These are phyloP conservation scores for Sordariomycetes sp. DNA, from an alignment of 2,329 filamentous ascomycete genomes.

Conservation along the genomic window DNA sequence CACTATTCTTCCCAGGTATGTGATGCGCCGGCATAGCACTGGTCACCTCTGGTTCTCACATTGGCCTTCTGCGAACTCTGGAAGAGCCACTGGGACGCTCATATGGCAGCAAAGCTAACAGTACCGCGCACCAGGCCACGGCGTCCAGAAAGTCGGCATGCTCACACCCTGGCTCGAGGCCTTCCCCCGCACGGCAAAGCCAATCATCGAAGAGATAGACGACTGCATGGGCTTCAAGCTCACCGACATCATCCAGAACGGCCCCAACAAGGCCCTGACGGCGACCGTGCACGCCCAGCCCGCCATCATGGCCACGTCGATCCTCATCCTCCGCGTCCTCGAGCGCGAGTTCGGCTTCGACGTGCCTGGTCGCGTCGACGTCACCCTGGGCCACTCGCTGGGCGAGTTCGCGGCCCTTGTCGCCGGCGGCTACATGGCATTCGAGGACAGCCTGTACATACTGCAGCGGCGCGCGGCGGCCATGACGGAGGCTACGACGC, in stretches of 20 bases:
- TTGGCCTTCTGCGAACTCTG: not conserved
- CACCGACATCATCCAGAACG: slow-evolving; percentile 66
- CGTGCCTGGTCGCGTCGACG: slow-evolving; percentile 59
- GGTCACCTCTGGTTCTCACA: not conserved
- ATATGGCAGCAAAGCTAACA: not conserved
- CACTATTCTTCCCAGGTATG: slow-evolving; percentile 50
- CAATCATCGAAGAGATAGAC: slow-evolving; percentile 82
- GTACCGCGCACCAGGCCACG: slow-evolving; percentile 54
- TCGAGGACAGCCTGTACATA: slow-evolving; percentile 66
- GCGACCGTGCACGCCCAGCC: slow-evolving; percentile 83
- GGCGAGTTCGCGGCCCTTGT: slow-evolving; percentile 91
- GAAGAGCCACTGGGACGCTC: not conserved
- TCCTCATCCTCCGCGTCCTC: slow-evolving; percentile 79
- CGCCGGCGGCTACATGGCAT: slow-evolving; percentile 68
- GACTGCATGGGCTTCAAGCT: slow-evolving; percentile 59
- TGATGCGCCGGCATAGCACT: not conserved
- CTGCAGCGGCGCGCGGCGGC: slow-evolving; percentile 69
- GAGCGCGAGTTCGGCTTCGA: slow-evolving; percentile 77
- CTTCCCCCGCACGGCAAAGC: slow-evolving; percentile 67
- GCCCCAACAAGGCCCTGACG: slow-evolving; percentile 67
- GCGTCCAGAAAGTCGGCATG: slow-evolving; percentile 85
- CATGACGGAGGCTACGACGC: slow-evolving; percentile 67
- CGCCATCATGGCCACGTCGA: slow-evolving; percentile 89
- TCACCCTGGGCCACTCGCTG: slow-evolving; percentile 80
- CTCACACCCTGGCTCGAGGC: slow-evolving; percentile 73